phyloP scores from a whole-genome alignment of 2,329 filamentous ascomycete species.

The Sclerotinia nivalis region DNA sequence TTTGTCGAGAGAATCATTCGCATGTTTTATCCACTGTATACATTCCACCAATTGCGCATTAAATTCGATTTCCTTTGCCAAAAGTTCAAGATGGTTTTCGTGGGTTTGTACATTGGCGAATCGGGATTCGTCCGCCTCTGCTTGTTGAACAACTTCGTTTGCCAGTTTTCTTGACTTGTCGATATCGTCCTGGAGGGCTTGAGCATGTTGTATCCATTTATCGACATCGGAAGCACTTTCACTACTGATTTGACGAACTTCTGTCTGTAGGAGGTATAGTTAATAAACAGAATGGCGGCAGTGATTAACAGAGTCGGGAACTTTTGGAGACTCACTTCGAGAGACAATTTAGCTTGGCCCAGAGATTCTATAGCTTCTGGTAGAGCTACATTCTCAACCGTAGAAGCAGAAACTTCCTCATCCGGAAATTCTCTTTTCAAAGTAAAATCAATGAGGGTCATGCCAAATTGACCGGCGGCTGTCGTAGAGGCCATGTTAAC shows the following conservation, averaged over 20 bases:
- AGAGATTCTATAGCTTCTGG: constrained; percentile 47
- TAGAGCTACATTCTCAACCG: constrained; percentile 40
- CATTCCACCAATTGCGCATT: constrained; percentile 56
- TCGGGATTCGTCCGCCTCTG: constrained; percentile 62
- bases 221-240: constrained; percentile 78
- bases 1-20: constrained; percentile 61
- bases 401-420: constrained; percentile 43
- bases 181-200: constrained; percentile 82
- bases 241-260: constrained; percentile 75
- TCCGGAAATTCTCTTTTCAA: constrained; percentile 50
- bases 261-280: constrained; percentile 39
- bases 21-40: constrained; percentile 54
- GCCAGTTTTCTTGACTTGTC: constrained; percentile 76
- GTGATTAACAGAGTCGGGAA: neutral
- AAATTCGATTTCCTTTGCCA: constrained; percentile 59
- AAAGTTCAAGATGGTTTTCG: constrained; percentile 57
- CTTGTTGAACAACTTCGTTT: constrained; percentile 75
- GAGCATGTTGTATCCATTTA: constrained; percentile 82
- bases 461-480: constrained; percentile 46
- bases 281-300: constrained; percentile 13
- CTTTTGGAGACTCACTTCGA: constrained; percentile 45
- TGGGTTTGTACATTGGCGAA: constrained; percentile 43
- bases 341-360: constrained; percentile 46
- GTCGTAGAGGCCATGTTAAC: constrained; percentile 34
- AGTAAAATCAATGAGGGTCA: constrained; percentile 66